Conservation (phyloP, 805 yeast species). For the Candida michaelii region DNA sequence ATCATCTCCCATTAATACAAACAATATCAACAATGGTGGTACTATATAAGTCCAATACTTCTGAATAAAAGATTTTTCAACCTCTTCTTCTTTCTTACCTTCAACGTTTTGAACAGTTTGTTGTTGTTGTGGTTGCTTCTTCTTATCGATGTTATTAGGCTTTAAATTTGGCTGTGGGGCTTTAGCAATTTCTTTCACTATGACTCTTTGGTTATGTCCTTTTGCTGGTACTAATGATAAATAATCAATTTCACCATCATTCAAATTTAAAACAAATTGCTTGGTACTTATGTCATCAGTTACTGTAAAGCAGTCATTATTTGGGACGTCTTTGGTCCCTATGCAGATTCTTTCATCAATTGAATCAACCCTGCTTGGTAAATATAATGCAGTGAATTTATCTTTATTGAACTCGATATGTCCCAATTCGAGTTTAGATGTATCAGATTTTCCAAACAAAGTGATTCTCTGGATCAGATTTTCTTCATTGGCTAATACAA, state of each 20-base stretch:
- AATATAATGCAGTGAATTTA: conserved; percentile 11
- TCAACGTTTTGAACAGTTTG: background rate
- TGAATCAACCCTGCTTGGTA: conserved; percentile 4
- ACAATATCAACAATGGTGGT: conserved; percentile 44
- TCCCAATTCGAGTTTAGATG: conserved; percentile 15
- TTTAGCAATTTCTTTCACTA: background rate
- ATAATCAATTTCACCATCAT: background rate
- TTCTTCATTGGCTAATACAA: background rate
- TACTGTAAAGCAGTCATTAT: conserved; percentile 30
- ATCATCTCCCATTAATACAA: conserved; percentile 25
- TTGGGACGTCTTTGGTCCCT: conserved; percentile 31
- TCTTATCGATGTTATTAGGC: conserved; percentile 18
- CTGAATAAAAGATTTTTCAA: conserved; percentile 50
- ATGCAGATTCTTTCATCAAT: conserved; percentile 12
- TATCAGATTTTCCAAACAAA: conserved; percentile 3
- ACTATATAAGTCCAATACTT: conserved; percentile 64
- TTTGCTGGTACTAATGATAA: conserved; percentile 6
- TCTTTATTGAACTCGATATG: conserved; percentile 15
- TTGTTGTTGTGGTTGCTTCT: conserved; percentile 7
- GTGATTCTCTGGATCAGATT: conserved; percentile 1
- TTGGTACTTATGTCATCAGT: conserved; percentile 11
- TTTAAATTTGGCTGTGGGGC: conserved; percentile 32
- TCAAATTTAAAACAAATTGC: conserved; percentile 13
- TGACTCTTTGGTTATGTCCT: background rate
- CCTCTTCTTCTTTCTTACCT: conserved; percentile 21